Percentiles rank a stretch among this genome's conserved stretches.
These are phyloP conservation scores for Elaeis guineensis DNA, from an alignment of 176 grass and related monocot species.

Conservation along the genomic window DNA sequence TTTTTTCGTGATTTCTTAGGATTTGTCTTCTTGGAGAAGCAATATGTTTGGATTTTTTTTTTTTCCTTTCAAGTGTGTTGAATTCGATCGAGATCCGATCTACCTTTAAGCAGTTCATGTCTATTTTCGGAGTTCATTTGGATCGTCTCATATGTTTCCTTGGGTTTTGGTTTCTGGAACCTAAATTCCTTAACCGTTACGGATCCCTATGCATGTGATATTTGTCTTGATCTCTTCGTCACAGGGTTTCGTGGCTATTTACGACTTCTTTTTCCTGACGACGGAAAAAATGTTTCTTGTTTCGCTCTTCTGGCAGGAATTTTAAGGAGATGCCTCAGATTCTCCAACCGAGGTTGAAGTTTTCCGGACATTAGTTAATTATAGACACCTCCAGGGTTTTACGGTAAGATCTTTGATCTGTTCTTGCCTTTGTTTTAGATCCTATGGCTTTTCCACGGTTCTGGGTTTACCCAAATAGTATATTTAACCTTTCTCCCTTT, in stretches of 20 bases:
- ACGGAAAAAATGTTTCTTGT: neutral
- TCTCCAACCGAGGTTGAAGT: neutral
- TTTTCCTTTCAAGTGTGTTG: conserved; percentile 6
- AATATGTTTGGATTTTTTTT: neutral
- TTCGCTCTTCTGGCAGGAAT: conserved; percentile 3
- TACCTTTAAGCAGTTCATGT: conserved; percentile 14
- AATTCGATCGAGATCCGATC: conserved; percentile 35
- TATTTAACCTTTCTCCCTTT: no score
- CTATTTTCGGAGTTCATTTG: neutral
- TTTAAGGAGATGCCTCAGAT: conserved; percentile 13
- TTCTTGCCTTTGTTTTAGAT: no score
- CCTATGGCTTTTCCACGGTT: no score
- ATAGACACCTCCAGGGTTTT: no score
- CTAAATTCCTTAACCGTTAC: conserved; percentile 77
- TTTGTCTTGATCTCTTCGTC: conserved; percentile 53
- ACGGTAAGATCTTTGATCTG: no score
- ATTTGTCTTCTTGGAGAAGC: neutral
- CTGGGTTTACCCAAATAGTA: no score
- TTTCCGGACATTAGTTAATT: no score
- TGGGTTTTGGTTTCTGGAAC: conserved; percentile 23
- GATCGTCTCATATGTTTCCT: conserved; percentile 18
- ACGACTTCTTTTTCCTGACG: conserved; percentile 19
- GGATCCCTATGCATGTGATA: conserved; percentile 80
- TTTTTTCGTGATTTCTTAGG: neutral
- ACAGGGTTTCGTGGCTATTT: conserved; percentile 53